A percentile compares a stretch with the other conserved stretches of the same genome.
phyloP scores from a whole-genome alignment of 2,329 filamentous ascomycete genomes.

The Fusarium lateritium region DNA sequence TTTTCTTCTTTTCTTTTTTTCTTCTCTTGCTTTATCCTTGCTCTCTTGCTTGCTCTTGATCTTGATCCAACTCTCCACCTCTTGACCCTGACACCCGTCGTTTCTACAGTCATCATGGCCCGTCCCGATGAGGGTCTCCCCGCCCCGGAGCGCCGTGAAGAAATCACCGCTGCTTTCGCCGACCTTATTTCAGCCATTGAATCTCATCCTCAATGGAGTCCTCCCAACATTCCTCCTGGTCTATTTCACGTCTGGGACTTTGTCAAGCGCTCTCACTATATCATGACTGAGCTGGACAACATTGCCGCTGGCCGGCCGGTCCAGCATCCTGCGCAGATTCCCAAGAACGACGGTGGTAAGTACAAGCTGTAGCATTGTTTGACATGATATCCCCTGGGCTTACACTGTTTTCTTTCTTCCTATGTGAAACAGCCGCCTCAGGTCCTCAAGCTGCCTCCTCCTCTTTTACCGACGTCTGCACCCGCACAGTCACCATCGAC shows the following conservation, averaged over 20 bases:
- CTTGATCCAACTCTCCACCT: background rate
- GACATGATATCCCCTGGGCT: background rate
- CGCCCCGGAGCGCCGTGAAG: conserved; percentile 43
- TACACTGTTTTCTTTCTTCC: background rate
- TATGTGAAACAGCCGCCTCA: conserved; percentile 30
- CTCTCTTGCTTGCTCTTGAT: background rate
- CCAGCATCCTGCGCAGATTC: conserved; percentile 55
- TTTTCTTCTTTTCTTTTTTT: conserved; percentile 1
- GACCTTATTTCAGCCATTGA: conserved; percentile 52
- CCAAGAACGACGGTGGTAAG: conserved; percentile 49
- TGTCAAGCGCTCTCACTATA: conserved; percentile 58
- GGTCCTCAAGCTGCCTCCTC: conserved; percentile 45
- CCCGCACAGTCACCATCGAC: conserved; percentile 52
- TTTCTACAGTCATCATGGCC: conserved; percentile 30
- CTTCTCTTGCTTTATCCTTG: background rate
- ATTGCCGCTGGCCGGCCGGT: conserved; percentile 53
- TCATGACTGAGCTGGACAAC: conserved; percentile 59
- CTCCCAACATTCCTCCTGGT: conserved; percentile 47
- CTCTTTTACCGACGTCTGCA: conserved; percentile 52
- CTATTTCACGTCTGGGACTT: conserved; percentile 61
- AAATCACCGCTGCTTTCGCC: conserved; percentile 47
- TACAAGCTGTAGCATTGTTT: background rate
- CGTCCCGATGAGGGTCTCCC: conserved; percentile 39
- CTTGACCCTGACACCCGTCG: background rate
- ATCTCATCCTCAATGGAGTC: conserved; percentile 50